phyloP scores from a whole-genome alignment of 108 stramenopile species.

The Mayamaea pseudoterrestris region DNA sequence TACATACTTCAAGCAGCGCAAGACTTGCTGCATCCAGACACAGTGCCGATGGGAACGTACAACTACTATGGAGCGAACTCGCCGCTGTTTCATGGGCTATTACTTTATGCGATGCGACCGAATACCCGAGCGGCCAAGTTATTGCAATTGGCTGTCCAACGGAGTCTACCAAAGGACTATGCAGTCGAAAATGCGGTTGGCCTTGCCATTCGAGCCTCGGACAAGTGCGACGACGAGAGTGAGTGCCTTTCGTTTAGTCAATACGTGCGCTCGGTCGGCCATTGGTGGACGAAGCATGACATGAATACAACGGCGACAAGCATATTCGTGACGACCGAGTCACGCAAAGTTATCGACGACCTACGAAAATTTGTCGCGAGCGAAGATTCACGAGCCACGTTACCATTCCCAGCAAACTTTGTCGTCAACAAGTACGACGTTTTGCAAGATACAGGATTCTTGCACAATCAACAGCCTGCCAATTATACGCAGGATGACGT shows the following conservation, averaged over 20 bases:
- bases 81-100: constrained; percentile 12
- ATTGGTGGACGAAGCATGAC: constrained; percentile 8
- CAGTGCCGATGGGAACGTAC: neutral
- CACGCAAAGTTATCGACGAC: constrained; percentile 9
- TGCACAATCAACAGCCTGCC: neutral
- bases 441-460: constrained; percentile 19
- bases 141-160: constrained; percentile 9
- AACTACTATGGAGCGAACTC: constrained; percentile 11
- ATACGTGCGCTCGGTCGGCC: constrained; percentile 18
- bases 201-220: constrained; percentile 33
- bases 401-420: constrained; percentile 17
- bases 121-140: constrained; percentile 3
- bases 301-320: neutral
- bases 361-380: constrained; percentile 5
- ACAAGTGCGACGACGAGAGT: constrained; percentile 30
- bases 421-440: constrained; percentile 22
- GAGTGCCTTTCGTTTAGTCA: constrained; percentile 28
- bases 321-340: constrained; percentile 32
- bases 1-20: neutral
- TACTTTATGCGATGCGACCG: constrained; percentile 27
- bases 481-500: constrained; percentile 10
- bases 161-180: constrained; percentile 7
- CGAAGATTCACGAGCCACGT: neutral
- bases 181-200: constrained; percentile 8
- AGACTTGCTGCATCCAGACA: neutral